Base-by-base conservation (phyloP, 2,329 filamentous ascomycete genomes). In the Claviceps purpurea region DNA sequence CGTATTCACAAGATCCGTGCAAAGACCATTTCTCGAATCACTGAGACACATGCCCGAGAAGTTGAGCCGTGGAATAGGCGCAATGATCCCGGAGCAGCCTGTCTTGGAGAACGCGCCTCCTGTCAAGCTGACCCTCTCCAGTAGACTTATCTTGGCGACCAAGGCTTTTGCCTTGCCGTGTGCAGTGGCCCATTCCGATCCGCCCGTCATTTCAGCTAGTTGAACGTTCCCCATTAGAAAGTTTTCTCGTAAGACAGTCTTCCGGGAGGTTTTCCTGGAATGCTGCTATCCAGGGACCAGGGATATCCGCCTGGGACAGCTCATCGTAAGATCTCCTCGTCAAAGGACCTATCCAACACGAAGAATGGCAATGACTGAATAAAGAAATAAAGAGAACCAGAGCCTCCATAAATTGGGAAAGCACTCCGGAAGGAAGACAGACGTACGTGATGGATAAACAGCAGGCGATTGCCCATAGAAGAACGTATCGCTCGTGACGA, bases 61-160 rank as follows among this genome's bases (percentile, higher is more conserved):
- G 1, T 61, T 57, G 18, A 74, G 55, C 3, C 70, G 63, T 14
- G 61, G 47, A 7, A 74, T 62, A 7, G 67, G 59, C 0, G 64
- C 58, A 34, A 74, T 68, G 54, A 66, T 71, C n/a, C 75, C 75
- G 0, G 68, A 66, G 60, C 75, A 78, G 46, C 73, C 68, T 30
- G 70, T 73, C n/a, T 63, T 61, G 4, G 65, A 80, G 59, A 76
- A 75, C 40, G 79, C 74, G 56, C 87, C 87, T 1, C 84, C 85
- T 0, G 86, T 90, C 53, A 93, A 66, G 60, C 82, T 84, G 62
- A 90, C 82, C 71, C 91, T 93, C 65, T 94, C 87, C 18, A 81
- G 73, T 47, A 90, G 68, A 1, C 85, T 90, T 70, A 93, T 75
- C 60, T 84, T 75, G 14, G 73, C 75, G 13, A 94, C 86, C 58